A percentile compares a stretch with the other conserved stretches of the same genome.
phyloP scores from a whole-genome alignment of 768 basidiomycete genomes.

The Dioszegia hungarica region DNA sequence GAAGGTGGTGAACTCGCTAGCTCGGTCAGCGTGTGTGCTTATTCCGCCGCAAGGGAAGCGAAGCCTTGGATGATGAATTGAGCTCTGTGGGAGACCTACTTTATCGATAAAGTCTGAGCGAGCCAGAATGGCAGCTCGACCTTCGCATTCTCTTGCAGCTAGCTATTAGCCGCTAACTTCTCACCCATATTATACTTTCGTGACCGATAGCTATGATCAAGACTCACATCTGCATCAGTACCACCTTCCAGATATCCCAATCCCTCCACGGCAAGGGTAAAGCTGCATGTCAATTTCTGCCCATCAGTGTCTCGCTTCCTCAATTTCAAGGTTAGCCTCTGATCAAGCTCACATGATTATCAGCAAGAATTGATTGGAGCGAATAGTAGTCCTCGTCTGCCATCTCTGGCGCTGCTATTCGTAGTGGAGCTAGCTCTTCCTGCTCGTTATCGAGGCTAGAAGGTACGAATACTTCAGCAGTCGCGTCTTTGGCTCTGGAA shows the following conservation, averaged over 20 bases:
- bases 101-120: constrained; percentile 75
- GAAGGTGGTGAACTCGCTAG: constrained; percentile 83
- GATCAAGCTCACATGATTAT: constrained; percentile 65
- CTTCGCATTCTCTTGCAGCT: constrained; percentile 76
- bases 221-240: constrained; percentile 74
- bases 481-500: too few species aligned
- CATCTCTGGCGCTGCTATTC: background rate
- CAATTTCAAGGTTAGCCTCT: background rate
- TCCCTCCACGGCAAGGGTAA: constrained; percentile 74
- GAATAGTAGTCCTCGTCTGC: constrained; percentile 95
- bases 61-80: background rate
- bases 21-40: constrained; percentile 1
- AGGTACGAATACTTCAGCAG: too few species aligned
- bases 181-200: background rate
- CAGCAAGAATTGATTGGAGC: constrained; percentile 81
- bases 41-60: too few species aligned
- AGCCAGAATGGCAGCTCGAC: constrained; percentile 86
- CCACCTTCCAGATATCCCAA: constrained; percentile 89
- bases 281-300: constrained; percentile 89
- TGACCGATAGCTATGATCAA: constrained; percentile 41
- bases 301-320: background rate
- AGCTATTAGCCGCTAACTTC: background rate
- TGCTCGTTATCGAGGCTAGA: too few species aligned
- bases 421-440: too few species aligned
- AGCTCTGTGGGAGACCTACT: constrained; percentile 53